phyloP scores from a whole-genome alignment of 1,284 basidiomycete genomes.

The Ceratobasidium papillatum region DNA sequence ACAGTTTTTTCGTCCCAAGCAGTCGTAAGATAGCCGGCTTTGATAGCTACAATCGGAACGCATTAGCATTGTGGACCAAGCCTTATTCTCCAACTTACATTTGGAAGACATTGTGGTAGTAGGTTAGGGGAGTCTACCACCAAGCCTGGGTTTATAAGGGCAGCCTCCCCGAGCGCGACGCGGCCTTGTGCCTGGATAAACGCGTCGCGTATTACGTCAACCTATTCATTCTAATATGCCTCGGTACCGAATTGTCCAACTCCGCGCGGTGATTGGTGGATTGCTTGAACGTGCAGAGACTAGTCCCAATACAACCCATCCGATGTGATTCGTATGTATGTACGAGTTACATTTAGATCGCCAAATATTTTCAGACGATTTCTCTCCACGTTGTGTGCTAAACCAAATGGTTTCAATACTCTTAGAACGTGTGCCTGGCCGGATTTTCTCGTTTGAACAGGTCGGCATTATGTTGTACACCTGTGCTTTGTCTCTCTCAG shows the following conservation, averaged over 20 bases:
- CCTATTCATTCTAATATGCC: background rate
- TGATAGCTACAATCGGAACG: background rate
- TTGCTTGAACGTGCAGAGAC: background rate
- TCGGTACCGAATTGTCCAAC: background rate
- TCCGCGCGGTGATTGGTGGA: background rate
- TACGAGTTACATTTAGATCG: too few species aligned
- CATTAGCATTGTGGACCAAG: background rate
- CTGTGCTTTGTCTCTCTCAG: too few species aligned
- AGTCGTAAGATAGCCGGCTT: constrained; percentile 23
- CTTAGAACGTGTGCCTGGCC: too few species aligned
- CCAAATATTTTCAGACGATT: too few species aligned
- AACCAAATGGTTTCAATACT: too few species aligned
- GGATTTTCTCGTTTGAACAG: too few species aligned
- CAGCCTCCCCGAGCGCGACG: background rate
- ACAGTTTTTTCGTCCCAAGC: constrained; percentile 39
- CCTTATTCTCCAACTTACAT: background rate
- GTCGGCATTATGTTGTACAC: too few species aligned
- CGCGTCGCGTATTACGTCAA: constrained; percentile 15
- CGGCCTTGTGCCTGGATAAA: constrained; percentile 13
- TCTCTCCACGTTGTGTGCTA: too few species aligned
- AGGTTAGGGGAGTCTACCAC: too few species aligned
- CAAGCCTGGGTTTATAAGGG: background rate
- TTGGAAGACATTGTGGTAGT: constrained; percentile 2
- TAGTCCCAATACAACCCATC: too few species aligned
- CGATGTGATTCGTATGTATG: too few species aligned